Evolutionary conservation across 495 filamentous ascomycete species (phyloP), one percentile per base, ranked within the genome.

Genomic region (Platismatia glauca): DNA sequence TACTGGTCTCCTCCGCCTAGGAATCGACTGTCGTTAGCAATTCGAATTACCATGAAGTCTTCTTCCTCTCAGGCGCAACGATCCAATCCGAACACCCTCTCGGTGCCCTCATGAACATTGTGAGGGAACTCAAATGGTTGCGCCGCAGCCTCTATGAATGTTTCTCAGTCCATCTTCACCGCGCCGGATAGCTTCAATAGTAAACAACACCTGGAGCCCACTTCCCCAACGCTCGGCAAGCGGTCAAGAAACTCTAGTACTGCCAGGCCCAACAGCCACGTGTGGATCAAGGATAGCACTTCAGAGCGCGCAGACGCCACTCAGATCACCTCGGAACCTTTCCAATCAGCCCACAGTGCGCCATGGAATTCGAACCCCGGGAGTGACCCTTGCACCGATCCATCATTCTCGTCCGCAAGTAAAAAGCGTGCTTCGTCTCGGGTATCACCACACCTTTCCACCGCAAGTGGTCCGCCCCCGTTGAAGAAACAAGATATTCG

Each of bases 71-170:
- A 39, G 50, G 24, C 50, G 50, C 48, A 16, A 62, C 37, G 8
- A 55, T 55, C 27, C 35, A 12, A 46, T 11, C 41, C 35, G 31
- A n/a, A 12, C 48, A 48, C 41, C 61, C 57, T 52, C 12, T 27
- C 31, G 3, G 4, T 58, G 22, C 39, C 43, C 3, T 44, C 41
- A 31, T 52, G 53, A 43, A 39, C 33, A 24, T 29, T 56, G 12
- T 31, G 3, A 11, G 12, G 22, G 38, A 37, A 34, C 24, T 29
- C 55, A 53, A 58, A 63, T 63, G 61, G 53, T 63, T 57, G 56
- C 55, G 55, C 55, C 41, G 31, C 55, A 48, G 61, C n/a, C 61
- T 63, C 61, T 63, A 69, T 69, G 67, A 63, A 66, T 64, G 58
- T 58, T 55, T 57, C 38, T 50, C 64, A 60, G 37, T 66, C 67